A percentile compares a stretch with the other conserved stretches of the same genome.
Conservation (phyloP, 2,329 filamentous ascomycete species). For the Cladophialophora immunda region DNA sequence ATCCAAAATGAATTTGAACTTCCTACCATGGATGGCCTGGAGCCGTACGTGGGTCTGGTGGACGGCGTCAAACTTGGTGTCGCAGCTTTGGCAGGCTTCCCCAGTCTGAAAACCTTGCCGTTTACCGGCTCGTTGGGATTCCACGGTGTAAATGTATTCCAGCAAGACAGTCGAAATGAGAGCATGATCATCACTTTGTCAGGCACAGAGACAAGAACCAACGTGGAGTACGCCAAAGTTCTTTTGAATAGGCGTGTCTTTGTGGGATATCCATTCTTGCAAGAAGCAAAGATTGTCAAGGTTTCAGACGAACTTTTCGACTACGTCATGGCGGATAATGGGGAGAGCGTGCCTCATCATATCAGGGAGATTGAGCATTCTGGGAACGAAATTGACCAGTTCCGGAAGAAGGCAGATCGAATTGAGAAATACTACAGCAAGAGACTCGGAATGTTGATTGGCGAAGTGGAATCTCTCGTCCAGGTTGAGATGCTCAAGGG, state of each 20-base stretch:
- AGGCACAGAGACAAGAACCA: constrained; percentile 75
- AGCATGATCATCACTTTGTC: constrained; percentile 91
- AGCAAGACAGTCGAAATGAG: constrained; percentile 93
- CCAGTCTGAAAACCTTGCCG: constrained; percentile 84
- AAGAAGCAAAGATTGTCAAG: constrained; percentile 87
- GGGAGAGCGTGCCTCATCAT: constrained; percentile 67
- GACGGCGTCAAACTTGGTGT: constrained; percentile 83
- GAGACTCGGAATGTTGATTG: constrained; percentile 85
- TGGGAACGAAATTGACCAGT: constrained; percentile 80
- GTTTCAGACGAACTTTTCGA: constrained; percentile 95
- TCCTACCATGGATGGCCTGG: constrained; percentile 87
- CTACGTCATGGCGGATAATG: constrained; percentile 75
- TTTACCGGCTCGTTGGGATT: constrained; percentile 84
- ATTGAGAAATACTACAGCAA: constrained; percentile 92
- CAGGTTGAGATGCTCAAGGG: constrained; percentile 95
- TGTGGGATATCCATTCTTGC: constrained; percentile 93
- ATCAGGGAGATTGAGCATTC: constrained; percentile 75
- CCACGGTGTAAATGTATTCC: constrained; percentile 93
- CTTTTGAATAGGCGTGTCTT: constrained; percentile 87
- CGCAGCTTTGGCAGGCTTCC: constrained; percentile 90
- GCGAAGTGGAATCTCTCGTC: constrained; percentile 85
- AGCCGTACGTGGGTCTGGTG: constrained; percentile 83
- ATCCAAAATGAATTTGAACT: constrained; percentile 97
- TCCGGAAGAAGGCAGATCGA: constrained; percentile 80
- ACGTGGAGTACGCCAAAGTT: constrained; percentile 74